Base-by-base conservation (phyloP, 257 asterid genomes). In the Rauvolfia tetraphylla region DNA sequence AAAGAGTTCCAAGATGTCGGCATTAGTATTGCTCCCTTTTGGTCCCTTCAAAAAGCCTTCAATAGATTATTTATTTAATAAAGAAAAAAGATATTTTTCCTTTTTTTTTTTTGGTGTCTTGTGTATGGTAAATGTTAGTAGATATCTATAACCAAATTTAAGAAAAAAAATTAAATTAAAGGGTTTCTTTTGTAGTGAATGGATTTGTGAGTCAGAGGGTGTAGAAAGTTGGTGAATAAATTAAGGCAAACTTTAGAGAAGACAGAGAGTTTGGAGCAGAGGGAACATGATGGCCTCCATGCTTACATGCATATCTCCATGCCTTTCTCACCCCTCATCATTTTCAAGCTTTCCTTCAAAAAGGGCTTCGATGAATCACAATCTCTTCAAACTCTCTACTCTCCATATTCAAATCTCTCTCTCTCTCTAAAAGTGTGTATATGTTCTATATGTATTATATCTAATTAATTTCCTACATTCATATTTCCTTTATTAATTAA, bases 271-370 rank as follows among this genome's bases (percentile, higher is more conserved):
- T 81, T 75, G 89, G 89, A 79, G 75, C 31, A 85, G 88, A 89
- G 93, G 88, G 87, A 85, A 85, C 91, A 88, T 82, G 84, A 83
- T 89, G 90, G 82, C 84, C 87, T 85, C 92, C 92, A 86, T 87
- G 89, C 82, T 83, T 87, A 81, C 84, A 87, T 80, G 51, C 51
- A 78, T 59, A 34, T 63, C 1, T 78, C 66, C 88, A 82, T 84
- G 85, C 86, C 31, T 68, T 63, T 29, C 48, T 48, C 70, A 36
- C 36, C 69, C 70, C 74, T 80, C 69, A 61, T 74, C 71, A 76
- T 71, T 71, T 76, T 76, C 78, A 49, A 76, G 15, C 51, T 74
- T 72, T 76, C 71, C 71, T 38, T 66, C 49, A 75, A 75, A 80
- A 80, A 61, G 69, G 23, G 23, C 68, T 69, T 57, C 75, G 68